Evolutionary conservation across 495 filamentous ascomycete species (phyloP).

Genomic region (Aspergillus incahuasiensis): DNA sequence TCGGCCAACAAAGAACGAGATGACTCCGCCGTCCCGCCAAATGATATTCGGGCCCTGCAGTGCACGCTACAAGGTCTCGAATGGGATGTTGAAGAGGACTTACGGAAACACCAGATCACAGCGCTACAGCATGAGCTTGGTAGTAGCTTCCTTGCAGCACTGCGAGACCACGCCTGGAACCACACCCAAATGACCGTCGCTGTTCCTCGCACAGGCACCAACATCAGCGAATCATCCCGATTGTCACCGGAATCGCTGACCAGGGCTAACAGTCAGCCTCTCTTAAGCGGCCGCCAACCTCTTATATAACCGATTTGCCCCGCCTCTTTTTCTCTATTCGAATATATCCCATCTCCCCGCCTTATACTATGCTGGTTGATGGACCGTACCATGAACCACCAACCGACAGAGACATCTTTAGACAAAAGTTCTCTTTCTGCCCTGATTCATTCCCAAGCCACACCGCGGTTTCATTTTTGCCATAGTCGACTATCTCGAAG

Average conservation of each 20-base stretch:
- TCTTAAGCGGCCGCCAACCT: constrained; percentile 49
- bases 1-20: constrained; percentile 19
- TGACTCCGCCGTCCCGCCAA: constrained; percentile 14
- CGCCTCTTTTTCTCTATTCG: not conserved
- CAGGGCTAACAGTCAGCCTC: constrained; percentile 43
- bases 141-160: constrained; percentile 75
- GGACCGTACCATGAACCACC: not conserved
- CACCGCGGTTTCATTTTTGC: constrained; percentile 4
- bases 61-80: constrained; percentile 31
- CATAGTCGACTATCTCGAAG: not conserved
- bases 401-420: constrained; percentile 3
- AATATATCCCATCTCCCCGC: not conserved
- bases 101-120: constrained; percentile 81
- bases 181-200: constrained; percentile 29
- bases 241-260: constrained; percentile 34
- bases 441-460: constrained; percentile 4
- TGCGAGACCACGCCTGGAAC: constrained; percentile 73
- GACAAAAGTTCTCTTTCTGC: constrained; percentile 14
- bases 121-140: constrained; percentile 78
- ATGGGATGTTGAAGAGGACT: constrained; percentile 67
- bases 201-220: constrained; percentile 28
- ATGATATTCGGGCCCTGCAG: constrained; percentile 13
- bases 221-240: constrained; percentile 33
- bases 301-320: constrained; percentile 36
- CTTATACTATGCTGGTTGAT: not conserved